phyloP scores from a whole-genome alignment of 345 rosid species.

The Acer saccharum region DNA sequence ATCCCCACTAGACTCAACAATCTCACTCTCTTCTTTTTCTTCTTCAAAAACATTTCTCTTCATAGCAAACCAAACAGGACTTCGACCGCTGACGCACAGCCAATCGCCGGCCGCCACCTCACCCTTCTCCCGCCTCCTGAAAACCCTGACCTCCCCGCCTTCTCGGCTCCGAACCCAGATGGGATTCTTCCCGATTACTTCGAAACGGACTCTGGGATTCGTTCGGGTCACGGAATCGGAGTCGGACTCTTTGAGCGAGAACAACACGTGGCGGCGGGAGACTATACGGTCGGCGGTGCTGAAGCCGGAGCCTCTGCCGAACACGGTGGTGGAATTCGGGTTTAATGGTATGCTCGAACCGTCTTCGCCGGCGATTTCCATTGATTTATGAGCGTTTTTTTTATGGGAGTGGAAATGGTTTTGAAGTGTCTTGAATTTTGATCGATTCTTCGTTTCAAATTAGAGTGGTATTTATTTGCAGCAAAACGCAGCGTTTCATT shows the following conservation, averaged over 20 bases:
- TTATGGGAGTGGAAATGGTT: not conserved
- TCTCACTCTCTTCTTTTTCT: conserved; percentile 27
- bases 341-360: conserved; percentile 48
- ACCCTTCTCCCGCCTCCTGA: conserved; percentile 52
- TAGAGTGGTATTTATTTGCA: not conserved
- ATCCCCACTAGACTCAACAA: conserved; percentile 27
- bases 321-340: conserved; percentile 24
- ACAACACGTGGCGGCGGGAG: conserved; percentile 63
- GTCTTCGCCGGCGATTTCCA: conserved; percentile 77
- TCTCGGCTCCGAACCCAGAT: conserved; percentile 52
- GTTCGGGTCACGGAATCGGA: conserved; percentile 21
- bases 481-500: not conserved
- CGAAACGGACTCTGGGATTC: conserved; percentile 49
- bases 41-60: conserved; percentile 34
- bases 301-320: conserved; percentile 71
- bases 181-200: conserved; percentile 73
- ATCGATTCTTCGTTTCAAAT: not conserved
- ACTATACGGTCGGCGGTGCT: conserved; percentile 50
- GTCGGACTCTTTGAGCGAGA: conserved; percentile 30
- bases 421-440: no score
- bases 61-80: conserved; percentile 59
- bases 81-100: conserved; percentile 55
- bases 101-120: conserved; percentile 52
- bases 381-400: conserved; percentile 9
- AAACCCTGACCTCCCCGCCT: conserved; percentile 38